Percentiles rank a stretch among this genome's conserved stretches.
phyloP scores from a whole-genome alignment of 805 yeast species.

The Hanseniaspora meyeri region DNA sequence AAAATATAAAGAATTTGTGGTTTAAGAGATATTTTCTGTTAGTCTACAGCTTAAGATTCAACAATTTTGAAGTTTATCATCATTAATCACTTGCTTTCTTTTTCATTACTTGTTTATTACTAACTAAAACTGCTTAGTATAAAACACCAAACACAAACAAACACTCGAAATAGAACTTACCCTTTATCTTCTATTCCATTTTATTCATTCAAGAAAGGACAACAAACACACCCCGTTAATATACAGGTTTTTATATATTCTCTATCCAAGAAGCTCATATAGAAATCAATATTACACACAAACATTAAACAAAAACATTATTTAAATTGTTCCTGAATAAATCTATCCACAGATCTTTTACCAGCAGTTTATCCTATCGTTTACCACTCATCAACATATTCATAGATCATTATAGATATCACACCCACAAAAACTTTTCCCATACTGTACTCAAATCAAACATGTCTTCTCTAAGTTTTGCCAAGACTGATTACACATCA shows the following conservation, averaged over 20 bases:
- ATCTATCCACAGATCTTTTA: neutral
- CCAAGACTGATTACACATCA: slow-evolving; percentile 26
- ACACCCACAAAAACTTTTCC: neutral
- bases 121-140: too few relatives aligned
- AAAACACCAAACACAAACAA: neutral
- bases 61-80: too few relatives aligned
- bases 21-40: too few relatives aligned
- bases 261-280: too few relatives aligned
- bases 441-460: neutral
- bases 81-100: too few relatives aligned
- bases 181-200: neutral
- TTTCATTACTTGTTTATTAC: too few relatives aligned
- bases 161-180: neutral
- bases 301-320: too few relatives aligned
- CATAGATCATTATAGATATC: neutral
- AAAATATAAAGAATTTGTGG: too few relatives aligned
- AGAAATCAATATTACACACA: too few relatives aligned
- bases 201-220: neutral
- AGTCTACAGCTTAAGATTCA: too few relatives aligned
- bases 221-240: neutral
- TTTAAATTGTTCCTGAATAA: neutral
- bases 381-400: neutral
- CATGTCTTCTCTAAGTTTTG: slow-evolving; percentile 15
- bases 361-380: neutral
- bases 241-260: too few relatives aligned